phyloP scores from a whole-genome alignment of 148 eudicot species.

The Spergularia marina region DNA sequence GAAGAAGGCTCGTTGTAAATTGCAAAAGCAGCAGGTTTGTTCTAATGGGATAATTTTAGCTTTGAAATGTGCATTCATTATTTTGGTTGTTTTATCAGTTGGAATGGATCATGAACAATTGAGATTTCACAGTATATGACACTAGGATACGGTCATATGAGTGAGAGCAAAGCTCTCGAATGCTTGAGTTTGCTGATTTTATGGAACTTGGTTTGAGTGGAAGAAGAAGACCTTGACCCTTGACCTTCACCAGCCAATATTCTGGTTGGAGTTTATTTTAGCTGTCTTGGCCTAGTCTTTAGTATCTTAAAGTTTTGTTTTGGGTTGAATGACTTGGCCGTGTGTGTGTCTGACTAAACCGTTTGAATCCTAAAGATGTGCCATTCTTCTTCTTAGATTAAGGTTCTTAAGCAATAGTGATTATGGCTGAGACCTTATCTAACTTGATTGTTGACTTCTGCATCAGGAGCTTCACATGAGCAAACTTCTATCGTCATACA shows the following conservation, averaged over 20 bases:
- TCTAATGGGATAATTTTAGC: not conserved
- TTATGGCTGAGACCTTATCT: not conserved
- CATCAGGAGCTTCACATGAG: constrained; percentile 50
- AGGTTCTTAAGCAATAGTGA: not conserved
- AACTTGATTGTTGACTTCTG: constrained; percentile 16
- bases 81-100: not conserved
- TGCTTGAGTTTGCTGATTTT: not conserved
- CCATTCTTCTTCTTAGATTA: not conserved
- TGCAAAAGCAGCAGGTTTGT: constrained; percentile 70
- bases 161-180: not conserved
- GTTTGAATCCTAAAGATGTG: no score
- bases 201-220: no score
- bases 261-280: not conserved
- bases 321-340: not conserved
- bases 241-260: no score
- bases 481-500: constrained; percentile 65
- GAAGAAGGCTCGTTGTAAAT: constrained; percentile 62
- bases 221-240: no score
- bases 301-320: not conserved
- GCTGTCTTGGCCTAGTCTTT: not conserved
- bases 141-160: not conserved
- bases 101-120: not conserved
- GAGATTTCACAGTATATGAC: not conserved
- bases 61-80: not conserved
- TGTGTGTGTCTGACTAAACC: no score